A percentile compares a stretch with the other conserved stretches of the same genome.
phyloP scores from a whole-genome alignment of 345 rosid species.

The Raphanus sativus region DNA sequence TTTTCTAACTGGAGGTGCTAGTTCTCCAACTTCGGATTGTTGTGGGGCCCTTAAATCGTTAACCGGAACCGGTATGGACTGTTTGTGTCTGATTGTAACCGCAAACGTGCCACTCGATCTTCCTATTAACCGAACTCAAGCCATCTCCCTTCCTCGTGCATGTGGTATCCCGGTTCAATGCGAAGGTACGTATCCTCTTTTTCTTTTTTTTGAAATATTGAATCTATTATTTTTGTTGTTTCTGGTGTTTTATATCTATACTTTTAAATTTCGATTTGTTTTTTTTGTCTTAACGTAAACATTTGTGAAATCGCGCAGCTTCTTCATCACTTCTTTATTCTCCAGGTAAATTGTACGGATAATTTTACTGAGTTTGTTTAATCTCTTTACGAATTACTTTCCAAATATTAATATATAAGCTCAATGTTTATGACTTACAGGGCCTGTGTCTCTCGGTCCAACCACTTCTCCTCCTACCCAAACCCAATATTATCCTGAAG shows the following conservation, averaged over 20 bases:
- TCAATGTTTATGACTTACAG: conserved; percentile 31
- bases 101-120: conserved; percentile 64
- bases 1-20: conserved; percentile 61
- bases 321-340: conserved; percentile 62
- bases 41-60: conserved; percentile 64
- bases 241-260: background rate
- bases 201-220: background rate
- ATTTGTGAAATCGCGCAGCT: conserved; percentile 41
- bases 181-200: conserved; percentile 55
- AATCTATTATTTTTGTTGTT: background rate
- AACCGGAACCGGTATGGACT: conserved; percentile 55
- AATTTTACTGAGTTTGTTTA: background rate
- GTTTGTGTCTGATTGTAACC: conserved; percentile 65
- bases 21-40: conserved; percentile 55
- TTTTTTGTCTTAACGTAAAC: background rate
- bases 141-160: conserved; percentile 75
- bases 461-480: conserved; percentile 44
- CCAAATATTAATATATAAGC: background rate
- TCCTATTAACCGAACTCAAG: conserved; percentile 73
- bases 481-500: conserved; percentile 38
- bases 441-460: conserved; percentile 53
- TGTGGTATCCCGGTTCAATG: conserved; percentile 77
- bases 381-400: background rate
- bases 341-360: conserved; percentile 53
- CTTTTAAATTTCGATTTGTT: background rate